A percentile compares a stretch with the other conserved stretches of the same genome.
Conservation (phyloP, 345 rosid species). For the Brassica rapa region DNA sequence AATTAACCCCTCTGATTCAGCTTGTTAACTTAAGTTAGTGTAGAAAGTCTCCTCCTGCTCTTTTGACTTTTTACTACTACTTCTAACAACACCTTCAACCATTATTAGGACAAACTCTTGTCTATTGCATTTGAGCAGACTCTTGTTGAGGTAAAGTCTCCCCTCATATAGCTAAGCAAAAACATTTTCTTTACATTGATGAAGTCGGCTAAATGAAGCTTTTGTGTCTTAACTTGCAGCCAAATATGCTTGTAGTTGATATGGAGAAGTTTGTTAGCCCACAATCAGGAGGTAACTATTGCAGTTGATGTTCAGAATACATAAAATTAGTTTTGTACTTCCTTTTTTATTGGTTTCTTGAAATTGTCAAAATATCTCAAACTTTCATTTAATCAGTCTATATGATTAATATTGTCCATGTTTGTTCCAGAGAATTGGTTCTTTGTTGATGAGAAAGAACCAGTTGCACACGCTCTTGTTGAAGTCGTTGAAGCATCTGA, state of each 20-base stretch:
- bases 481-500: slow-evolving; percentile 88
- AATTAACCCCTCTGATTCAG: neutral
- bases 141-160: slow-evolving; percentile 60
- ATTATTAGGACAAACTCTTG: slow-evolving; percentile 78
- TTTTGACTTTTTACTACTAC: neutral
- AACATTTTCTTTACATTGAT: neutral
- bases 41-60: slow-evolving; percentile 3
- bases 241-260: slow-evolving; percentile 96
- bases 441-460: slow-evolving; percentile 79
- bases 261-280: slow-evolving; percentile 76
- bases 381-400: neutral
- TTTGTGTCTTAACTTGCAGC: slow-evolving; percentile 55
- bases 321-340: neutral
- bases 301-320: neutral
- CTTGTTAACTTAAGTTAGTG: slow-evolving; percentile 43
- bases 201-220: slow-evolving; percentile 5
- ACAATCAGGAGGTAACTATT: slow-evolving; percentile 50
- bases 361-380: too few relatives aligned
- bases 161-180: slow-evolving; percentile 7
- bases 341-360: neutral
- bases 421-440: slow-evolving; percentile 68
- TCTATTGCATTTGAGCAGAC: slow-evolving; percentile 92
- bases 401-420: neutral
- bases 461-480: slow-evolving; percentile 68
- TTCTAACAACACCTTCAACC: neutral